Evolutionary conservation across 495 filamentous ascomycete genomes (phyloP), one percentile per base, ranked within the genome.

Genomic region (Hamigera avellanea): DNA sequence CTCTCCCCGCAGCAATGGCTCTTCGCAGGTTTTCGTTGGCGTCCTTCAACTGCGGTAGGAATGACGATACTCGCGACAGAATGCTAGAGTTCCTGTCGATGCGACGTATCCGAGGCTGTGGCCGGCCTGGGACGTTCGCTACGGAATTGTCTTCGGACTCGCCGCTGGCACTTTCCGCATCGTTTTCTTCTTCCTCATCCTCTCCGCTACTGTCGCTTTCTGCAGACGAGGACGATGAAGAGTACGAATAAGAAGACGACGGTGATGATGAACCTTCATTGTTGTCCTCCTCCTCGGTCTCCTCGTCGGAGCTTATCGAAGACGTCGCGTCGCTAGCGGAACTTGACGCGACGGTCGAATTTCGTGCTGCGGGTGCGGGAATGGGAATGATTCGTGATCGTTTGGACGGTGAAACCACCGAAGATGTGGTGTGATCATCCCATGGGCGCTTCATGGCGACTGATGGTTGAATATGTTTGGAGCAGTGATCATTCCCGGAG

Each of bases 21-120:
- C 43, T 41, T 33, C 65, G 52, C 12, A 74, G 43, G 37, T 60
- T 51, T 16, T 66, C 60, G 47, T 74, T 74, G 12, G 69, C 68
- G 29, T 41, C 47, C 36, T 62, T 59, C 45, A 74, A 60, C 39
- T 66, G 42, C 8, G 67, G 65, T 30, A 74, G 39, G 35, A 74
- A 69, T 10, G 64, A 33, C 6, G 50, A 60, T n/a, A 71, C 39
- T 2, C 64, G 53, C 1, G 56, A 46, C n/a, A 64, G 35, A 10
- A 71, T 38, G 6, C 49, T 56, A 3, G 54, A 50, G n/a, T 49
- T 39, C 6, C 42, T 34, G 4, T 57, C 16, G 16, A 61, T 44
- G 8, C 42, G 50, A 14, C 41, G 42, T 42, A 66, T 68, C 32
- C 43, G 40, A 1, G 64, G 64, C 39, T 62, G 66, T 12, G 45